Evolutionary conservation across 2,329 filamentous ascomycete species (phyloP).

Genomic region (Penicillium palitans): DNA sequence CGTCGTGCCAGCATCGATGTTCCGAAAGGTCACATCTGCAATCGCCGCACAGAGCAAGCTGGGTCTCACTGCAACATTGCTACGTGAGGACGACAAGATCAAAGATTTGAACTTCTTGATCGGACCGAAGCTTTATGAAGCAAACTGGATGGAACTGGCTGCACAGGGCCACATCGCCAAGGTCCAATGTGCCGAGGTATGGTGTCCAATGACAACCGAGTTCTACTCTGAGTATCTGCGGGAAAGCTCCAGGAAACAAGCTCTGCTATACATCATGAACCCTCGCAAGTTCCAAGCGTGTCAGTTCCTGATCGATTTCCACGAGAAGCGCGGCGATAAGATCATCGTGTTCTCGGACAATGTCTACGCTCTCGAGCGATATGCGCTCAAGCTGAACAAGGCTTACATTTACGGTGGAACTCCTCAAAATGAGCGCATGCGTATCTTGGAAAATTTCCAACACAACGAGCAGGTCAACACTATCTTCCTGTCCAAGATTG

Average conservation of each 20-base stretch:
- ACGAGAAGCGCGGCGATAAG: constrained; percentile 92
- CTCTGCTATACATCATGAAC: constrained; percentile 91
- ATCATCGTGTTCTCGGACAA: constrained; percentile 99
- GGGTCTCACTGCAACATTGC: constrained; percentile 86
- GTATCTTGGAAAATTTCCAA: constrained; percentile 91
- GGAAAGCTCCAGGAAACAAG: constrained; percentile 65
- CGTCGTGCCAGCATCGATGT: constrained; percentile 95
- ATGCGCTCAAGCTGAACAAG: constrained; percentile 80
- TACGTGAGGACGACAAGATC: constrained; percentile 98
- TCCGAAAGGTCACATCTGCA: constrained; percentile 85
- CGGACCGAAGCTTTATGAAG: constrained; percentile 94
- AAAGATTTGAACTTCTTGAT: constrained; percentile 96
- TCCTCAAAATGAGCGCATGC: constrained; percentile 77
- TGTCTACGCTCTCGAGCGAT: constrained; percentile 84
- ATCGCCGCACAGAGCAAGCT: constrained; percentile 96
- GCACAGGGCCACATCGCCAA: constrained; percentile 96
- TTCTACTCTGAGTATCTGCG: constrained; percentile 94
- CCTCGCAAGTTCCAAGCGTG: constrained; percentile 95
- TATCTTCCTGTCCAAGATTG: constrained; percentile 94
- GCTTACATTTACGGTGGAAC: constrained; percentile 92
- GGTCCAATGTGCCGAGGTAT: constrained; percentile 97
- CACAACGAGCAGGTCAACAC: constrained; percentile 88
- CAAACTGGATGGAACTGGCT: constrained; percentile 98
- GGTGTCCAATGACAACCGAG: constrained; percentile 98
- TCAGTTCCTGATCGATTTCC: constrained; percentile 97